Evolutionary conservation across 169 alveolate genomes (phyloP), one percentile per base, ranked within the genome.

Genomic region (Eimeria maxima): DNA sequence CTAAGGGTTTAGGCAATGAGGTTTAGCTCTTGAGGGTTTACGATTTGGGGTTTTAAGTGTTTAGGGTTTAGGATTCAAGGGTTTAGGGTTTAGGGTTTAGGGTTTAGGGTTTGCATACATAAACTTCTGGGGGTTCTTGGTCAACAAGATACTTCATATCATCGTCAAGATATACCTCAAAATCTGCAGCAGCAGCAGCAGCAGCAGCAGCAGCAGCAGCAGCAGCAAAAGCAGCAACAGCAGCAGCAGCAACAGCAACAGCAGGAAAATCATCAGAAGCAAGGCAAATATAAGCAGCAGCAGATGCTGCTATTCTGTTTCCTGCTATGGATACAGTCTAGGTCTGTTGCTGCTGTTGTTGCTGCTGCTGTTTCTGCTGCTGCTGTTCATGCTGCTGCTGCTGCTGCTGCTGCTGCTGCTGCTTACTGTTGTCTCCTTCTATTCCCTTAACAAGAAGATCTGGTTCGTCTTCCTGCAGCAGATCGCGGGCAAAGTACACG

Each of bases 131-230:
- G 33, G 88, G 88, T 20, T 78, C 88, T 33, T 38, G 60, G 3
- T 78, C 88, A 0, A 78, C 88, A 18, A 38, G 88, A 18, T 78
- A 33, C 29, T 78, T 33, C 60, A 78, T 38, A 8, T 38, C 44
- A 16, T 24, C 50, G 63, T 78, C 88, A 78, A 81, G 90, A 44
- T 44, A 47, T 73, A 47, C 90, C n/a, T 47, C 90, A n/a, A 47
- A 22, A 60, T 60, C 69, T 60, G 69, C 69, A 60, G 69, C 69
- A 60, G n/a, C 69, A 60, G 69, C 69, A 20, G 47, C 90, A 33
- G 73, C 90, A 81, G n/a, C 87, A 76, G 87, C 87, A 76, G 87
- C 87, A 76, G 63, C 87, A 76, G 11, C 87, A 76, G 87, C 87
- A 76, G 87, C 87, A 76, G 63, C 87, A 42, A 38, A 14, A 14